Base-by-base conservation (phyloP, 148 eudicot species). In the Camellia lanceoleosa region DNA sequence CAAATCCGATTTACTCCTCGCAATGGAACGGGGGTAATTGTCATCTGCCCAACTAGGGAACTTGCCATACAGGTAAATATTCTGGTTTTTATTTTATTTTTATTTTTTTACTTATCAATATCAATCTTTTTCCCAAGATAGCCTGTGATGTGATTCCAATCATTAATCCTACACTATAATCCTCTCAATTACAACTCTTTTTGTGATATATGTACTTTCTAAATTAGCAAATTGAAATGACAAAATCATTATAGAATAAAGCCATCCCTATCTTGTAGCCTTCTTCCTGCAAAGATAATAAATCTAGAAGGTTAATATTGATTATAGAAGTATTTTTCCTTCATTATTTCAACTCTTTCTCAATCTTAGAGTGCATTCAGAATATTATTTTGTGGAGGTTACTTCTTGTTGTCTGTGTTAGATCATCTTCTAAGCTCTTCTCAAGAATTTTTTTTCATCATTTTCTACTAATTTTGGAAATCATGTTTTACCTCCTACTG, bases 11-110 rank as follows among this genome's bases (percentile, higher is more conserved):
- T 91, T 72, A 77, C 88, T 56, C 92, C 97, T 73, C 98, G 98
- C 43, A 93, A 95, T 80, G 98, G 98, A 71, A 88, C 86, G 23
- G 97, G 97, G 78, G 97, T 88, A 68, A 59, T 96, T 78, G 83
- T 96, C 77, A 93, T 95, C 62, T 95, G 98, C 81, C 99, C 99
- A 8, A 93, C 98, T 18, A 87, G 99, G 89, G 99, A 95, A 89
- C 94, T 95, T 78, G 99, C 99, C 70, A 95, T 95, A 83, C 99
- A 95, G 95, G 99, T 93, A 78, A 68, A 58, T 4, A 68, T 58
- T 19, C 10, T 77, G 13, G 14, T 41, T 68, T 55, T 19, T 13
- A 9, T 60, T 58, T 79, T 58, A 42, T 46, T 47, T 15, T 47
- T 43, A 7, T 12, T 61, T 42, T 76, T 43, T 51, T 62, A 59